A percentile compares a stretch with the other conserved stretches of the same genome.
These are phyloP conservation scores for Alternaria incomplexa DNA, from an alignment of 2,329 filamentous ascomycete genomes.

Conservation along the genomic window DNA sequence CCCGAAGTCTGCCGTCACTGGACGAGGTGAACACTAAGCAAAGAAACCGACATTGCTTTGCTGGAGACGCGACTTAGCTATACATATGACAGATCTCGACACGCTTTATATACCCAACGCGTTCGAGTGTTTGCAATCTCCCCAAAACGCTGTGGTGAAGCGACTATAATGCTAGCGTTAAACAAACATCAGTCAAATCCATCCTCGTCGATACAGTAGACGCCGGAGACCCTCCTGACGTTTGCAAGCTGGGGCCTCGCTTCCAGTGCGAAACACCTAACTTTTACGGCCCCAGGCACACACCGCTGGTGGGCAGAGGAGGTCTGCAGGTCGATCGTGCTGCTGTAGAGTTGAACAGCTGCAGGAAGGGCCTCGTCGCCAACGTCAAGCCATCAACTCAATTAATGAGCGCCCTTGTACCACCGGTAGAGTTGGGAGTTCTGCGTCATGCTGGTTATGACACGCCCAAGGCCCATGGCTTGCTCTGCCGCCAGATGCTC, in stretches of 20 bases:
- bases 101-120: background rate
- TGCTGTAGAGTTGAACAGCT: background rate
- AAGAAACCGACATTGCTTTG: background rate
- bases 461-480: conserved; percentile 13
- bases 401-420: background rate
- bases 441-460: conserved; percentile 14
- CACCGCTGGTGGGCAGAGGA: background rate
- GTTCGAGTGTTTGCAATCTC: background rate
- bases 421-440: background rate
- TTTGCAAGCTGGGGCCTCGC: background rate
- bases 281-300: background rate
- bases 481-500: conserved; percentile 14
- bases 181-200: background rate
- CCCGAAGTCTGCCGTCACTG: background rate
- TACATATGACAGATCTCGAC: background rate
- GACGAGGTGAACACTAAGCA: background rate
- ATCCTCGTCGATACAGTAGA: background rate
- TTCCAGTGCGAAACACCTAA: background rate
- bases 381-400: background rate
- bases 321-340: background rate
- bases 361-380: background rate
- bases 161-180: background rate
- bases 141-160: background rate
- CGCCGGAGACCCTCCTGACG: background rate
- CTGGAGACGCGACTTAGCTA: background rate